Conservation (phyloP, 2,329 filamentous ascomycete species). For the Calonectria ilicicola region DNA sequence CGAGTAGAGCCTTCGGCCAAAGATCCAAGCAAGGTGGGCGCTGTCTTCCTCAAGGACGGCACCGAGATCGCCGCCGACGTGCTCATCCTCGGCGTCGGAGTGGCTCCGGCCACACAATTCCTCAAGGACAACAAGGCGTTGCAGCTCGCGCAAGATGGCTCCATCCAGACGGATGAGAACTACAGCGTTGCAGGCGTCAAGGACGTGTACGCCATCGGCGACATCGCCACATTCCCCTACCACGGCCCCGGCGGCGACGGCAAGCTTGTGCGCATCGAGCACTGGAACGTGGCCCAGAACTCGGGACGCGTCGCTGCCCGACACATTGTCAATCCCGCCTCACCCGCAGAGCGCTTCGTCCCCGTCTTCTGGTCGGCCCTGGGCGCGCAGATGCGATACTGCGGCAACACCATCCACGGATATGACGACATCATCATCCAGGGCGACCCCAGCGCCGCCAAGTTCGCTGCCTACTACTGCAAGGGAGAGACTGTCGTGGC, state of each 20-base stretch:
- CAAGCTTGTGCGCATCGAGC: conserved; percentile 85
- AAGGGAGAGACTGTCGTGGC: conserved; percentile 90
- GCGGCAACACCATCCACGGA: conserved; percentile 83
- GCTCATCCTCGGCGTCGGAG: conserved; percentile 91
- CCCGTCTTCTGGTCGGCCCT: conserved; percentile 98
- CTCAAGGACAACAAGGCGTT: conserved; percentile 79
- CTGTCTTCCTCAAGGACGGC: conserved; percentile 86
- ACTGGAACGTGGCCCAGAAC: conserved; percentile 99
- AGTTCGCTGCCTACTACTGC: conserved; percentile 91
- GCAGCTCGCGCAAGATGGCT: conserved; percentile 85
- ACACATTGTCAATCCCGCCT: conserved; percentile 76
- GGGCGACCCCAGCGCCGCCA: conserved; percentile 80
- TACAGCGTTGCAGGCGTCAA: conserved; percentile 82
- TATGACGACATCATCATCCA: conserved; percentile 89
- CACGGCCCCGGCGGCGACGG: conserved; percentile 87
- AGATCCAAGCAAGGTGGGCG: conserved; percentile 79
- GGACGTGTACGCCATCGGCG: conserved; percentile 92
- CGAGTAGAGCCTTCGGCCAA: conserved; percentile 80
- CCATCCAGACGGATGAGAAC: conserved; percentile 81
- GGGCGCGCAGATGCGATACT: conserved; percentile 90
- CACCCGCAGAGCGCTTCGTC: conserved; percentile 79
- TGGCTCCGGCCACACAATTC: conserved; percentile 86
- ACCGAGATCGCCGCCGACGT: conserved; percentile 87
- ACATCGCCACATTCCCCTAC: conserved; percentile 96
- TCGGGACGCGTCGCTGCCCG: conserved; percentile 83